A percentile compares a stretch with the other conserved stretches of the same genome.
Conservation (phyloP, 768 basidiomycete species). For the Agaricus blazei region DNA sequence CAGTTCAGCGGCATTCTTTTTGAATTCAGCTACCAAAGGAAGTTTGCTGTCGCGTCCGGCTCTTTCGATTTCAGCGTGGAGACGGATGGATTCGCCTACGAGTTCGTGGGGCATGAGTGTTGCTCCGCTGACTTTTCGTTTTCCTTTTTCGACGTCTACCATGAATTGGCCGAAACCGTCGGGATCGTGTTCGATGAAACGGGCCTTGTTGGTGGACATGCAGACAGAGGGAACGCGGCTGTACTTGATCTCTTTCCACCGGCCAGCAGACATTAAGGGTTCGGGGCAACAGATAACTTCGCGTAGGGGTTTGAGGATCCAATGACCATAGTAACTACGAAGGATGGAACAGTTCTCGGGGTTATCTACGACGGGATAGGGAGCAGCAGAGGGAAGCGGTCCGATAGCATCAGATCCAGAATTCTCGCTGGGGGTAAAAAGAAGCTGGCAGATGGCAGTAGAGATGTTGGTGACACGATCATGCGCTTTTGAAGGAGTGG, state of each 20-base stretch:
- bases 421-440: conserved; percentile 29
- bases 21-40: conserved; percentile 20
- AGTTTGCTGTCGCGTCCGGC: conserved; percentile 11
- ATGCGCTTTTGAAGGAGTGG: conserved; percentile 51
- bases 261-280: conserved; percentile 54
- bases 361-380: conserved; percentile 14
- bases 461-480: conserved; percentile 62
- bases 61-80: neutral
- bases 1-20: conserved; percentile 25
- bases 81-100: conserved; percentile 30
- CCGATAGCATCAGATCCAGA: conserved; percentile 27
- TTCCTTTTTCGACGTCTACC: conserved; percentile 48
- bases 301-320: conserved; percentile 56
- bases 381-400: conserved; percentile 2
- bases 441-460: conserved; percentile 53
- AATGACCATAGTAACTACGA: conserved; percentile 54
- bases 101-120: conserved; percentile 64
- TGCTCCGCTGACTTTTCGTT: conserved; percentile 56
- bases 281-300: conserved; percentile 43
- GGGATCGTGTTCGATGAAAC: conserved; percentile 55
- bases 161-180: conserved; percentile 58
- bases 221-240: conserved; percentile 53
- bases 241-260: conserved; percentile 56
- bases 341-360: conserved; percentile 33
- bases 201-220: conserved; percentile 53